Base-by-base conservation (phyloP, 192 early-diverging fungal species). In the Mortierella claussenii region DNA sequence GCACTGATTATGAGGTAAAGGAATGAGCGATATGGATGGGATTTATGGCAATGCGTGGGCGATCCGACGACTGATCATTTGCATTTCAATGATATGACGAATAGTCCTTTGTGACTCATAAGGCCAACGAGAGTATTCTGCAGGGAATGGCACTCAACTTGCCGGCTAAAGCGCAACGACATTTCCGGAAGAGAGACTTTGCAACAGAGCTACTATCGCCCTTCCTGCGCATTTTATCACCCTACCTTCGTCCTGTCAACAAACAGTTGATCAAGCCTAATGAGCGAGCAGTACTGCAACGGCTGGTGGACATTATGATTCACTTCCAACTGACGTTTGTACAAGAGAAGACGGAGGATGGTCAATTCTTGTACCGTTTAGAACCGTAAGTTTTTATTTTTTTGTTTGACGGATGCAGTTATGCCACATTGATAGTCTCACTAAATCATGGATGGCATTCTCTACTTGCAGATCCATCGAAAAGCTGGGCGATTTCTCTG, bases 181-280 rank as follows among this genome's bases (percentile, higher is more conserved):
- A 79, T 3, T 85, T 90, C 57, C 81, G 70, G n/a, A 71, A 70
- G 31, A 65, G 64, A n/a, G 57, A 58, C 33, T 66, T 84, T 42
- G 78, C 69, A 3, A 63, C 82, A 12, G 90, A 91, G 26, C 68
- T 98, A 0, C 55, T 91, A 3, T 84, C 92, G 24, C 83, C 80
- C 27, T 80, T 98, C 9, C 17, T 94, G 51, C 81, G 84, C 7
- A 96, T 98, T 20, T 55, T 97, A 23, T 90, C 92, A 4, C 94
- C 95, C 15, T 84, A 91, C 36, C 53, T 97, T 64, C 57, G 82
- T 31, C 85, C 89, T 3, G 89, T 93, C 32, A 88, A 87, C 80
- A 64, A 73, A 42, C 78, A 78, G 74, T 54, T 79, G 81, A 34
- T 76, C 61, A 91, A 89, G 59, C 80, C 88, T 8, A 69, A 83